Evolutionary conservation across 805 yeast genomes (phyloP), one percentile per base, ranked within the genome.

Genomic region (Candida loeiensis): DNA sequence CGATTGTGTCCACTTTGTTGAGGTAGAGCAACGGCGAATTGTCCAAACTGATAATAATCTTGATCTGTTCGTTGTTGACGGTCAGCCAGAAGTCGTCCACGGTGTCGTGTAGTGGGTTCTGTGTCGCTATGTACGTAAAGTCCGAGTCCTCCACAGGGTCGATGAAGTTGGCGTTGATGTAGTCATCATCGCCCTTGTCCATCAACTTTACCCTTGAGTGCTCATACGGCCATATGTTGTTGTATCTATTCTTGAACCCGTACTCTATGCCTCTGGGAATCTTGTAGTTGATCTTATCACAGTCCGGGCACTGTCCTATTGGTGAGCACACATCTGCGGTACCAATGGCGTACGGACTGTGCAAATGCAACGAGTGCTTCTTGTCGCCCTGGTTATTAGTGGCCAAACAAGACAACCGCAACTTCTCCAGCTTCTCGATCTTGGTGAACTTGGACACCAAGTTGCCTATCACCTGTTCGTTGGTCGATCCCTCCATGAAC

Each of bases 221-320:
- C 49, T 71, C 76, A 49, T 69, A 71, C 0, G 76, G 76, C 74
- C 74, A 71, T 7, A 71, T 61, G 39, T 71, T 70, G 27, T 68
- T 64, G 53, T 71, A 71, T 34, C 76, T 50, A 45, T 71, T 47
- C 27, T 47, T 47, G 35, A 45, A 47, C 3, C 51, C 51, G 21
- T 56, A 62, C 44, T 71, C 76, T 7, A 71, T 61, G 0, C 76
- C 76, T 39, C 58, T 51, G 1, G 76, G 74, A 13, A 70, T 53
- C 36, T 59, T 57, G 42, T 67, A 70, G 16, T 51, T 51, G 34
- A 61, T 68, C 3, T 56, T 53, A 44, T 69, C 73, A 51, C 75
- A 70, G 24, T 59, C 56, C 2, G 71, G 70, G 41, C 76, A 71
- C 35, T 67, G 58, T 2, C 66, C 59, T 42, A 58, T 58, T 4